phyloP scores from a whole-genome alignment of 352 stramenopile species.

The Phytophthora agathidicida region DNA sequence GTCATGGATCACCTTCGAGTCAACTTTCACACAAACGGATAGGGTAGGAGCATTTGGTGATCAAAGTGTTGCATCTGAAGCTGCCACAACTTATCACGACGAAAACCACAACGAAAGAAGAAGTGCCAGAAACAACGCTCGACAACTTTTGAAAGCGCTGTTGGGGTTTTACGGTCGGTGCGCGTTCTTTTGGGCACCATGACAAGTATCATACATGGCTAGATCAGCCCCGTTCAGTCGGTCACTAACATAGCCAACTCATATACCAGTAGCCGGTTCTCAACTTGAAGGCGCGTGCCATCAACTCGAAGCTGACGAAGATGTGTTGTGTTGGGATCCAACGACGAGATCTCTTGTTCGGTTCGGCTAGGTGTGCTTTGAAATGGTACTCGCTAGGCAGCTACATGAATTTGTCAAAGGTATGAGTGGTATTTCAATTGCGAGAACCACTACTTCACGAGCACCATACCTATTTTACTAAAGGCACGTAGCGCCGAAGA shows the following conservation, averaged over 20 bases:
- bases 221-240: too few relatives aligned
- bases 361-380: too few relatives aligned
- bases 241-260: conserved; percentile 11
- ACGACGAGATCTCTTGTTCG: too few relatives aligned
- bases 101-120: neutral
- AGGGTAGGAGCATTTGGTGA: conserved; percentile 17
- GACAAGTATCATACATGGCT: too few relatives aligned
- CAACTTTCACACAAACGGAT: conserved; percentile 21
- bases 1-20: conserved; percentile 14
- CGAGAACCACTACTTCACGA: neutral
- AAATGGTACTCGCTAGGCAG: neutral
- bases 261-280: conserved; percentile 16
- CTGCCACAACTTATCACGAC: conserved; percentile 12
- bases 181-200: too few relatives aligned
- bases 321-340: too few relatives aligned
- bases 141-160: neutral
- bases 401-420: neutral
- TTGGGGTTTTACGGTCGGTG: neutral
- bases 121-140: conserved; percentile 23
- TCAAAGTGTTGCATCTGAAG: conserved; percentile 15
- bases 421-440: too few relatives aligned
- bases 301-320: conserved; percentile 16
- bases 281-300: conserved; percentile 8
- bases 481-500: conserved; percentile 55
- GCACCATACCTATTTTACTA: conserved; percentile 3